Percentiles rank a stretch among this genome's conserved stretches.
phyloP scores from a whole-genome alignment of 441 rosid species.

The Geranium incanum region DNA sequence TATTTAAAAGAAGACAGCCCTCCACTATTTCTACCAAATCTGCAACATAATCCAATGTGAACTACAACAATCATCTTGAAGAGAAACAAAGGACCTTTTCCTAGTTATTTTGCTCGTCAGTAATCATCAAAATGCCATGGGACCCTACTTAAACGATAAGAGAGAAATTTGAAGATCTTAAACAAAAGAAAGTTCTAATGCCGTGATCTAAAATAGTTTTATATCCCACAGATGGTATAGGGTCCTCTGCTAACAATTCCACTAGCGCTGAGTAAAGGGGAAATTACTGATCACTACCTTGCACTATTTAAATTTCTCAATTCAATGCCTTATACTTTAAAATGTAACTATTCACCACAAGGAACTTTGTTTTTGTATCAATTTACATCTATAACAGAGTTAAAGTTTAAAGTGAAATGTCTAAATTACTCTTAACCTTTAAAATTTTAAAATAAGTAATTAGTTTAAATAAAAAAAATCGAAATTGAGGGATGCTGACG shows the following conservation, averaged over 20 bases:
- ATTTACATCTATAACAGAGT: no score
- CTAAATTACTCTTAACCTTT: no score
- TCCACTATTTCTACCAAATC: background rate
- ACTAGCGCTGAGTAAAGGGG: slow-evolving; percentile 5
- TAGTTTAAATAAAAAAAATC: no score
- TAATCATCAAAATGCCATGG: background rate
- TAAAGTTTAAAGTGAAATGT: no score
- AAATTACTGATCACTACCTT: no score
- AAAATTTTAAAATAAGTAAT: no score
- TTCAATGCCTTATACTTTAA: no score
- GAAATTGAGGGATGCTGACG: no score
- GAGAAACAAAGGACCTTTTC: background rate
- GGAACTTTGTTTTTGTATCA: no score
- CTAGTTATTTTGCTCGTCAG: background rate
- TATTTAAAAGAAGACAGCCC: slow-evolving; percentile 6
- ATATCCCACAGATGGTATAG: background rate
- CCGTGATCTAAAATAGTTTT: background rate
- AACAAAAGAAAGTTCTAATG: background rate
- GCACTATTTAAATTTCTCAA: no score
- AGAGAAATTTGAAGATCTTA: no score
- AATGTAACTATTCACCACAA: no score
- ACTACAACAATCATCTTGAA: background rate
- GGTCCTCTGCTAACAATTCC: slow-evolving; percentile 14
- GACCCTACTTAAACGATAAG: background rate
- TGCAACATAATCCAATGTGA: slow-evolving; percentile 3